These are phyloP conservation scores for Acanthamoeba rhysodes DNA, from an alignment of 208 protist genomes.

Conservation along the genomic window DNA sequence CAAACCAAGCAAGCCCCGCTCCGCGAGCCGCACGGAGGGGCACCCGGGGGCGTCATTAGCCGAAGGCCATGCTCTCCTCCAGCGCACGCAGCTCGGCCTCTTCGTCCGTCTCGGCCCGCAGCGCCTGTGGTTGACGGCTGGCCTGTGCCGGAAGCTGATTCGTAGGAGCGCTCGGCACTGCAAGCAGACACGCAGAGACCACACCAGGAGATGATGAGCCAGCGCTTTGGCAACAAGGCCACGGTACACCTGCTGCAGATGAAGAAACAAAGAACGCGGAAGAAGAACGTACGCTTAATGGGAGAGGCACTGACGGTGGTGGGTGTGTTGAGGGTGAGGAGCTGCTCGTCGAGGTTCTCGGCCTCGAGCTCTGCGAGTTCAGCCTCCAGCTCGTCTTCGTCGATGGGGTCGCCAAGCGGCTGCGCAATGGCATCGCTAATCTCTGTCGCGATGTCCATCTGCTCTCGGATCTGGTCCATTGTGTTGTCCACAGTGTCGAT, in stretches of 20 bases:
- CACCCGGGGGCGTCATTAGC: background rate
- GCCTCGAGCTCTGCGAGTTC: slow-evolving; percentile 25
- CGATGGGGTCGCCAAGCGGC: slow-evolving; percentile 22
- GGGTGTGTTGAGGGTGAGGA: background rate
- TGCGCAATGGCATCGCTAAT: slow-evolving; percentile 49
- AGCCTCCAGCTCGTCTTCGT: slow-evolving; percentile 43
- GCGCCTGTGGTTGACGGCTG: background rate
- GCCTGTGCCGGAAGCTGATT: background rate
- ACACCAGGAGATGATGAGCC: background rate
- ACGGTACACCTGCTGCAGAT: no score
- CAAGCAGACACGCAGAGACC: background rate
- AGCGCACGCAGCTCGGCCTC: slow-evolving; percentile 1
- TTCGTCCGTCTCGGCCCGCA: slow-evolving; percentile 12
- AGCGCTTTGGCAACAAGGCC: no score
- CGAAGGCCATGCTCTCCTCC: slow-evolving; percentile 13
- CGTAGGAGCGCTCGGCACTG: slow-evolving; percentile 35
- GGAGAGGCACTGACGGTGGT: background rate
- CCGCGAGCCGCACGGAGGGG: no score
- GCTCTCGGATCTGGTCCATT: slow-evolving; percentile 50
- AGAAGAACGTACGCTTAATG: background rate
- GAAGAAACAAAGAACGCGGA: no score
- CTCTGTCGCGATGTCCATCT: slow-evolving; percentile 52
- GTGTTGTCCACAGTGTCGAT: slow-evolving; percentile 45
- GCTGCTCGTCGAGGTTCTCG: slow-evolving; percentile 13
- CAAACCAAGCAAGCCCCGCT: no score